These are phyloP conservation scores for Jimgerdemannia flammicorona DNA, from an alignment of 192 early-diverging fungal species.

Conservation along the genomic window DNA sequence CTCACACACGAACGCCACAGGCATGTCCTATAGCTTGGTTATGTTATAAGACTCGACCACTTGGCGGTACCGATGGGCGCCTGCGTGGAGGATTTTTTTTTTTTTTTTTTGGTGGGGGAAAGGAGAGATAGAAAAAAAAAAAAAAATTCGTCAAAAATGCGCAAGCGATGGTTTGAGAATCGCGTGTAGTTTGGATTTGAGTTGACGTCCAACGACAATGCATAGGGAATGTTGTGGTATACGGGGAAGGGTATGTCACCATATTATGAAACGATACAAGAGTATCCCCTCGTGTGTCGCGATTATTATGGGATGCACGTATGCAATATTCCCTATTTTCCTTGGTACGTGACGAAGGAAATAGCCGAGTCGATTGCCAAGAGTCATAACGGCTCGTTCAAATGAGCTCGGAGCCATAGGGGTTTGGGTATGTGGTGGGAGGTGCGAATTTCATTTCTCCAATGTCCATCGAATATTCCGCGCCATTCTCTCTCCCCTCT, in stretches of 20 bases:
- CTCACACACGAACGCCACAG: conserved; percentile 93
- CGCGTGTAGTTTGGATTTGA: too few relatives aligned
- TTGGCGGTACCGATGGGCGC: conserved; percentile 98
- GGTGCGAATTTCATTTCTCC: too few relatives aligned
- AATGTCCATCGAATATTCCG: too few relatives aligned
- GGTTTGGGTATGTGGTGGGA: not conserved
- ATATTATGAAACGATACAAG: not conserved
- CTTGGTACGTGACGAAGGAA: not conserved
- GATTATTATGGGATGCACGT: not conserved
- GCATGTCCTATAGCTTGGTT: conserved; percentile 96
- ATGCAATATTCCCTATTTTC: not conserved
- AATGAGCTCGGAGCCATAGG: not conserved
- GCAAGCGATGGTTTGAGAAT: too few relatives aligned
- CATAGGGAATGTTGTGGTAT: too few relatives aligned
- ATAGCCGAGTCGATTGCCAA: not conserved
- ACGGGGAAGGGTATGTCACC: not conserved
- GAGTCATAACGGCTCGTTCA: not conserved
- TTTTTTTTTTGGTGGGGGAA: too few relatives aligned
- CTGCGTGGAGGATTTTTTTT: conserved; percentile 16
- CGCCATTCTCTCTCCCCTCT: too few relatives aligned
- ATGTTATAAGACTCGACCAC: conserved; percentile 99
- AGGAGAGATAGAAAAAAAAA: too few relatives aligned
- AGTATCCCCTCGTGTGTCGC: not conserved
- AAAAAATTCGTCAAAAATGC: too few relatives aligned
- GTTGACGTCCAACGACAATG: too few relatives aligned